Percentiles rank a stretch among this genome's conserved stretches.
Conservation (phyloP, 179 eudicot genomes). For the Nepenthes alata region DNA sequence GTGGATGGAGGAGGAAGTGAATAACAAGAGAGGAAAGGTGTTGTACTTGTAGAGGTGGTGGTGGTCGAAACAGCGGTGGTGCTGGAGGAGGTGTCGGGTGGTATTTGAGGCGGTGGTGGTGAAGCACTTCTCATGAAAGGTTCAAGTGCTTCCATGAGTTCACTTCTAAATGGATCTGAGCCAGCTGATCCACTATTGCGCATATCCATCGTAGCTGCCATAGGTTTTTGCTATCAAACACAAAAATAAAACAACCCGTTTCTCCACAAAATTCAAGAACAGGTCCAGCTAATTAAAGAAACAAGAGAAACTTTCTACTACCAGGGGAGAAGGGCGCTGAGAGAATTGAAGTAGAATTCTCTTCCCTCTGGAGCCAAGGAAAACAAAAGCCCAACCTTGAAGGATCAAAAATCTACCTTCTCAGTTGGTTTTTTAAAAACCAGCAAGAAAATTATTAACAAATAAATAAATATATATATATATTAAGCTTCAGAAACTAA, state of each 20-base stretch:
- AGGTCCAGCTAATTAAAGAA: slow-evolving; percentile 3
- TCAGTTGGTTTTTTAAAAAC: slow-evolving; percentile 1
- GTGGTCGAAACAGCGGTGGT: not conserved
- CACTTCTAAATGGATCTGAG: slow-evolving; percentile 51
- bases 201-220: slow-evolving; percentile 60
- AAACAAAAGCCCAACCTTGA: slow-evolving; percentile 6
- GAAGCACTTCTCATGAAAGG: slow-evolving; percentile 74
- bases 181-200: slow-evolving; percentile 18
- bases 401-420: slow-evolving; percentile 35
- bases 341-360: slow-evolving; percentile 25
- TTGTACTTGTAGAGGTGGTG: slow-evolving; percentile 1
- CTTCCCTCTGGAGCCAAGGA: slow-evolving; percentile 5
- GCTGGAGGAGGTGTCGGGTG: not conserved
- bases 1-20: not conserved
- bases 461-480: not conserved
- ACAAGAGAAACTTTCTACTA: not conserved
- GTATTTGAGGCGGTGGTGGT: slow-evolving; percentile 4
- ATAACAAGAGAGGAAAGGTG: slow-evolving; percentile 3
- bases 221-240: slow-evolving; percentile 3
- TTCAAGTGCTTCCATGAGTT: slow-evolving; percentile 76
- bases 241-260: slow-evolving; percentile 16
- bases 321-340: slow-evolving; percentile 5
- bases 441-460: not conserved
- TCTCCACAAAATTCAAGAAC: slow-evolving; percentile 32
- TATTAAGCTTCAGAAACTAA: not conserved